Evolutionary conservation across 495 filamentous ascomycete species (phyloP), one percentile per base, ranked within the genome.

Genomic region (Penicillium taxi): DNA sequence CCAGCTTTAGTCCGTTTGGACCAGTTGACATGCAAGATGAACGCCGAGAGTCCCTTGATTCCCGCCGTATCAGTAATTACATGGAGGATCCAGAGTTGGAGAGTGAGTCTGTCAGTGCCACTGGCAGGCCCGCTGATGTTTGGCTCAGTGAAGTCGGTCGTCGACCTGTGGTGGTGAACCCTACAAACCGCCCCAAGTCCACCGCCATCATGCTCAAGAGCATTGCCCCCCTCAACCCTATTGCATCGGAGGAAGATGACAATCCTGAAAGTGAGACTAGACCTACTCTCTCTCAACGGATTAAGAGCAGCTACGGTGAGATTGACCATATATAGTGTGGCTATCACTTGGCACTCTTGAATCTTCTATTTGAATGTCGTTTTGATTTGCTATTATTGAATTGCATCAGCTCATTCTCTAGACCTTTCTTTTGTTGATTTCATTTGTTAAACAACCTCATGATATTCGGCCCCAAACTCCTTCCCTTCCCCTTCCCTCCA

Each of bases 121-220:
- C 49, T 33, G 35, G 44, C 45, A 61, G 41, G 32, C 44, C 40
- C 9, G 59, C 53, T 16, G 67, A 70, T 32, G 67, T 45, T 6
- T 74, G 73, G 62, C 72, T 77, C 31, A 63, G 57, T 5, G 67
- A 69, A 12, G 66, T 81, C 25, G 73, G 59, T 9, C 72, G 71
- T 26, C 69, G 75, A 18, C 75, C 50, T 42, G 77, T 46, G 55
- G 63, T 54, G 52, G 70, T 50, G 56, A 71, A 46, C 37, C 63
- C 56, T 4, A 26, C 35, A 5, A 37, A 65, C 14, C 74, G 74
- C 6, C 69, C 72, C n/a, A 78, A 77, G 46, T 84, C 77, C 23
- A 74, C 73, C 20, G 79, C 86, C 55, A 83, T 74, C 1, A 55
- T 87, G 11, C 69, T 89, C 18, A 80, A 80, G 32, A 71, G 67